Evolutionary conservation across 805 yeast genomes (phyloP).

Genomic region (Lipomyces kockii): DNA sequence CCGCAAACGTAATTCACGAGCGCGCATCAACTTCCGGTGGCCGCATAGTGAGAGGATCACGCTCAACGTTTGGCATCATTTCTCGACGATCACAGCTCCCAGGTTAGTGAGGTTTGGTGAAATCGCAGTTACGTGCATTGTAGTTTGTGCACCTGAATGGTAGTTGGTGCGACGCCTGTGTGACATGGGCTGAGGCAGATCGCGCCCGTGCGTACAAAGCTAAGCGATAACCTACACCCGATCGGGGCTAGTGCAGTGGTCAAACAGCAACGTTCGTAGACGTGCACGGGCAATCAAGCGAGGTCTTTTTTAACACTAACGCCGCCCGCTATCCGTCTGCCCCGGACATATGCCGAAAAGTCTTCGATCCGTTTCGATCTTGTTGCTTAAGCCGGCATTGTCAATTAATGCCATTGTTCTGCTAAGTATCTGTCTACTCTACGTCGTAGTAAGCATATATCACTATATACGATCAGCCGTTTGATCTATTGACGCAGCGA

Average conservation of each 20-base stretch:
- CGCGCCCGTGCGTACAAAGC: background rate
- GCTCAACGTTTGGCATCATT: background rate
- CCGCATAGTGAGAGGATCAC: background rate
- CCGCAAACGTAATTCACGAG: too few species aligned
- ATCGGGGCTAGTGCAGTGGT: background rate
- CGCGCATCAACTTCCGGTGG: background rate
- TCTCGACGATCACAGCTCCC: background rate
- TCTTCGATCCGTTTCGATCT: too few species aligned
- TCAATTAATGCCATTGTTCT: too few species aligned
- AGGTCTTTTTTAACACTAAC: too few species aligned
- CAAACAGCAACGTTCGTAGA: background rate
- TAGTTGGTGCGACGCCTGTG: background rate
- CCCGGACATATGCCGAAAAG: too few species aligned
- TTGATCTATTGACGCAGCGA: too few species aligned
- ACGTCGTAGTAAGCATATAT: too few species aligned
- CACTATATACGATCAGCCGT: too few species aligned
- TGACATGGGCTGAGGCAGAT: background rate
- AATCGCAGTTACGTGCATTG: background rate
- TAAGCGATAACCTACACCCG: conserved; percentile 3
- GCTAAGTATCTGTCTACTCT: too few species aligned
- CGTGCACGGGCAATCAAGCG: too few species aligned
- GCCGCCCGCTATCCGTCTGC: too few species aligned
- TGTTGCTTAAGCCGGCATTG: too few species aligned
- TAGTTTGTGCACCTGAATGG: background rate
- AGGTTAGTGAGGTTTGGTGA: background rate